These are phyloP conservation scores for Fraxinus baroniana DNA, from an alignment of 305 asterid genomes.

Conservation along the genomic window DNA sequence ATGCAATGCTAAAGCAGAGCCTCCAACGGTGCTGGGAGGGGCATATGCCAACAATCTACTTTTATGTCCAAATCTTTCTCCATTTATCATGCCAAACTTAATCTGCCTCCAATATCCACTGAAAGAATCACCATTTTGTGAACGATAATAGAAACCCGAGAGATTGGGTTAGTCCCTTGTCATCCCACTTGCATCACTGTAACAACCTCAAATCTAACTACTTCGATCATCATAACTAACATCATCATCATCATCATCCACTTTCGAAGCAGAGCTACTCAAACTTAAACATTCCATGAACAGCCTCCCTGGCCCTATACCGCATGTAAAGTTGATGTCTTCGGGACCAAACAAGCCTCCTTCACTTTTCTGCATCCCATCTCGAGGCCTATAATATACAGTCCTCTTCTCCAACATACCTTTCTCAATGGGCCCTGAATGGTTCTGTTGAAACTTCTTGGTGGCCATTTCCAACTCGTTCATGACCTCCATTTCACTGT, in stretches of 20 bases:
- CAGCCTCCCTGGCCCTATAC: conserved; percentile 68
- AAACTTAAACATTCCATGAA: conserved; percentile 77
- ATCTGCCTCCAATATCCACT: conserved; percentile 27
- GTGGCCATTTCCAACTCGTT: conserved; percentile 76
- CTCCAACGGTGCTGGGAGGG: conserved; percentile 72
- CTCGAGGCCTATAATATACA: conserved; percentile 26
- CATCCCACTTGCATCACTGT: conserved; percentile 39
- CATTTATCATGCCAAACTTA: conserved; percentile 22
- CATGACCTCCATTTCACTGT: conserved; percentile 69
- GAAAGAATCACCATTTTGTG: conserved; percentile 25
- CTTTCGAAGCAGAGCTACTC: conserved; percentile 61
- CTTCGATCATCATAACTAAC: conserved; percentile 47
- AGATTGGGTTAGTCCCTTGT: conserved; percentile 36
- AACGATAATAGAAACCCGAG: conserved; percentile 29
- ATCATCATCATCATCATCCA: conserved; percentile 45
- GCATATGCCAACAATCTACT: conserved; percentile 45
- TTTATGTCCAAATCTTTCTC: conserved; percentile 39
- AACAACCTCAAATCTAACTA: conserved; percentile 53
- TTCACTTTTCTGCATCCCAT: conserved; percentile 33
- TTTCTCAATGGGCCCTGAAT: conserved; percentile 28
- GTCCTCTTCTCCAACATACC: conserved; percentile 37
- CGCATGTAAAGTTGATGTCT: conserved; percentile 67
- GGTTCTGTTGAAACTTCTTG: conserved; percentile 64
- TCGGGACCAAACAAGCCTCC: conserved; percentile 56
- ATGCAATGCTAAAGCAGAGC: conserved; percentile 82